Conservation (phyloP, 495 filamentous ascomycete species). For the Amniculicola lignicola region DNA sequence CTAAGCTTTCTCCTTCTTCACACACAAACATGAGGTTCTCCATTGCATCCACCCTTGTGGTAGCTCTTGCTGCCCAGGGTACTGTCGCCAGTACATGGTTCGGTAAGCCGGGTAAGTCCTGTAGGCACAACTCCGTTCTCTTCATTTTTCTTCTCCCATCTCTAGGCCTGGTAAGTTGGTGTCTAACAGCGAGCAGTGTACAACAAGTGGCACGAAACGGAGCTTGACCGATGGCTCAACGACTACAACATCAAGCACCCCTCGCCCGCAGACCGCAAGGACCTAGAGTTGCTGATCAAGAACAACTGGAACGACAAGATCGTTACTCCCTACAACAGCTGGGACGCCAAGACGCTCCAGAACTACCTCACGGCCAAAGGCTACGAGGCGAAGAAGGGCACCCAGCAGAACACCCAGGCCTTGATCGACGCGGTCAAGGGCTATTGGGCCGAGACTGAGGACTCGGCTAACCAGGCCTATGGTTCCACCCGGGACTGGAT, state of each 20-base stretch:
- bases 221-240: constrained; percentile 94
- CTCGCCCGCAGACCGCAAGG: constrained; percentile 47
- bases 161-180: background rate
- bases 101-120: constrained; percentile 66
- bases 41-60: constrained; percentile 61
- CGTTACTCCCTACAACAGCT: constrained; percentile 63
- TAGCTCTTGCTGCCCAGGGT: constrained; percentile 66
- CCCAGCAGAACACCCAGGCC: constrained; percentile 61
- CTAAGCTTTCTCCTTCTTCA: background rate
- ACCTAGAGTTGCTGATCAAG: constrained; percentile 62
- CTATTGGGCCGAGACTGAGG: constrained; percentile 72
- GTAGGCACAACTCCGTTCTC: constrained; percentile 10
- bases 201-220: constrained; percentile 98
- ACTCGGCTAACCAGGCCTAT: constrained; percentile 67
- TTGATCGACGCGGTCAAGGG: constrained; percentile 65
- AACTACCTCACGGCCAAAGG: constrained; percentile 67
- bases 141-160: background rate
- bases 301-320: constrained; percentile 73
- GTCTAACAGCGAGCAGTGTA: constrained; percentile 59
- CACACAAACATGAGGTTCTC: constrained; percentile 65
- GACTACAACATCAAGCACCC: constrained; percentile 85
- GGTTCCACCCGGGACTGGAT: constrained; percentile 82
- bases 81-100: constrained; percentile 75
- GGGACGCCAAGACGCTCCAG: constrained; percentile 64
- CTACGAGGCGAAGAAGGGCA: constrained; percentile 59